Base-by-base conservation (phyloP, 2,329 filamentous ascomycete species). In the Cladophialophora immunda region DNA sequence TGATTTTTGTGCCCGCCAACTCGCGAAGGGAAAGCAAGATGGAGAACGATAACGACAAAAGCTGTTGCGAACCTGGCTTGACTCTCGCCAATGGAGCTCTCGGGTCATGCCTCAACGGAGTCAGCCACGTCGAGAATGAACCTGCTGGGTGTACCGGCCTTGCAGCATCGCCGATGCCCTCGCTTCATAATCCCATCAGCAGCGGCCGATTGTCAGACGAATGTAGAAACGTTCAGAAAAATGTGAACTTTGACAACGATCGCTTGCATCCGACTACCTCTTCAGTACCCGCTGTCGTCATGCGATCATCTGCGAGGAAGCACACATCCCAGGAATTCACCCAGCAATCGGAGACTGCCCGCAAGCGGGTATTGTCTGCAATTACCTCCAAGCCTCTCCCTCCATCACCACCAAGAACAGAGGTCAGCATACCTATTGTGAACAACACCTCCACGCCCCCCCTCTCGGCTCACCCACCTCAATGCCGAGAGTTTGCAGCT, bases 171-270 rank as follows among this genome's bases (percentile, higher is more conserved):
- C 57, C 64, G 27, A 52, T 69, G 13, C 68, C 64, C 17, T 71
- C 68, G 11, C 68, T 71, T 27, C 66, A 69, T 34, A 64, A 69
- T 50, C 70, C 70, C 5, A 58, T 70, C 45, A 70, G 68, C 32
- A 59, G 63, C 58, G 64, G 36, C 27, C 45, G 53, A 47, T 68
- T 71, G 54, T 64, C 66, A 17, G 47, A 66, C n/a, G 66, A 71
- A 50, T 68, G 66, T 34, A 64, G 56, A 50, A 61, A 62, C 29
- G 59, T 71, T 19, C 34, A 70, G 58, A 65, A 54, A 22, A 67
- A 50, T 38, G 27, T 66, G n/a, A 62, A 67, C n/a, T 66, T 67
- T 34, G 60, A 69, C 55, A 62, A 52, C 15, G 65, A 70, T 52
- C 69, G 57, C 50, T 53, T 66, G 17, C 56, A 57, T 19, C 68